Evolutionary conservation across 805 yeast species (phyloP), one percentile per base, ranked within the genome.

Genomic region (Hanseniaspora pseudoguilliermondii): DNA sequence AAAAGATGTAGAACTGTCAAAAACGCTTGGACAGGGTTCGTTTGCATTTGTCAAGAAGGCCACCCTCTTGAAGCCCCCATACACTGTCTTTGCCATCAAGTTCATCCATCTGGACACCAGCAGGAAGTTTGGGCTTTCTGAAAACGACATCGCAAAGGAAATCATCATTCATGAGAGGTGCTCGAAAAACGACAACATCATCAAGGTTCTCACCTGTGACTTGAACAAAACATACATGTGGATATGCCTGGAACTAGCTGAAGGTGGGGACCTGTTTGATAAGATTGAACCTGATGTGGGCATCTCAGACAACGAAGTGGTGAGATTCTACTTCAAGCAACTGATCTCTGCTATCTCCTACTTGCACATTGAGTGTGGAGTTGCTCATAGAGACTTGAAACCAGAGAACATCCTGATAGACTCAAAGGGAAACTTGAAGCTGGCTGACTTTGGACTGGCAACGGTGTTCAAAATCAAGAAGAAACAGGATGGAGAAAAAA

Each of bases 361-460:
- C 66, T 68, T 86, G 47, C 95, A 86, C 66, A 64, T 71, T 5
- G 47, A 36, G 7, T 49, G 58, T 32, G 87, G 87, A 11, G 81
- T 82, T 36, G 83, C 85, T 2, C 86, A 80, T 64, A 66, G 87
- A 51, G 85, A 82, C 63, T 75, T 83, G 53, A 82, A 82, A 60
- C 87, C 87, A 0, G 87, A 83, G 61, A 82, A 82, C 60, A 74
- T 86, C 10, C 69, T 85, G 29, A 66, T 85, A 16, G 87, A 83
- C 63, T 70, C 70, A 25, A 66, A 72, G 34, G 89, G 90, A 2
- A 83, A 84, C 63, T 65, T 85, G 63, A 83, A 84, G 61, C 67
- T 84, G n/a, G 82, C 87, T 0, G 93, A 84, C 67, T 84, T 85
- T 68, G 93, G 93, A 0, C 68, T 85, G 16, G 88, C 90, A 0